Conservation (phyloP, 306 rosid species). For the Castanea mollissima region DNA sequence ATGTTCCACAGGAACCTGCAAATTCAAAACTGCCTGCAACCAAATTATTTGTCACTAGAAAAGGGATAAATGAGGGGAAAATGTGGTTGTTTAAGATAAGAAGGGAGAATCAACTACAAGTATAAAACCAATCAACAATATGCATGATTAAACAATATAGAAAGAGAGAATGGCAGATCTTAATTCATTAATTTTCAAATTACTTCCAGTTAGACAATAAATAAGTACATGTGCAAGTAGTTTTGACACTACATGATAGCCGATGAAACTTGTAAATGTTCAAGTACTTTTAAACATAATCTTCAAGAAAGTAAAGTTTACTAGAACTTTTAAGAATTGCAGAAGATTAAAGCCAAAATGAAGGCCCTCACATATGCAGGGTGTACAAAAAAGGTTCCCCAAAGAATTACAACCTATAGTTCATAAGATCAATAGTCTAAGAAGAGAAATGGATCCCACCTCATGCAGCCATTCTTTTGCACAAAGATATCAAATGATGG, state of each 20-base stretch:
- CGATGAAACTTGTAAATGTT: not conserved
- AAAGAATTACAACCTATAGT: too few relatives aligned
- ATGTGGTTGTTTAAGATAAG: not conserved
- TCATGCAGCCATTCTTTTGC: too few relatives aligned
- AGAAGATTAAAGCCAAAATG: not conserved
- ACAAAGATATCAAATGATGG: not conserved
- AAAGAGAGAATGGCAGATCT: not conserved
- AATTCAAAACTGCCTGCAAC: constrained; percentile 93
- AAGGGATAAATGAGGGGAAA: not conserved
- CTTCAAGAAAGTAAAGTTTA: not conserved
- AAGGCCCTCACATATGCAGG: not conserved
- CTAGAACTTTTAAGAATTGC: not conserved
- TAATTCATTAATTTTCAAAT: not conserved
- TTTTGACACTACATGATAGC: not conserved
- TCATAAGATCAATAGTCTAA: too few relatives aligned
- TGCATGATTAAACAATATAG: constrained; percentile 5
- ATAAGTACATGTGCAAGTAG: not conserved
- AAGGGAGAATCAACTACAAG: not conserved
- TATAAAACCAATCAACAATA: not conserved
- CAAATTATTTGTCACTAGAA: constrained; percentile 20
- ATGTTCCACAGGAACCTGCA: constrained; percentile 89
- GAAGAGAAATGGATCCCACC: too few relatives aligned
- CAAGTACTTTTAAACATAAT: not conserved
- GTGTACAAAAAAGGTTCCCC: too few relatives aligned
- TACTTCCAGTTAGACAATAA: not conserved